Evolutionary conservation across 2,329 filamentous ascomycete species (phyloP).

Genomic region (Talaromyces sp.): DNA sequence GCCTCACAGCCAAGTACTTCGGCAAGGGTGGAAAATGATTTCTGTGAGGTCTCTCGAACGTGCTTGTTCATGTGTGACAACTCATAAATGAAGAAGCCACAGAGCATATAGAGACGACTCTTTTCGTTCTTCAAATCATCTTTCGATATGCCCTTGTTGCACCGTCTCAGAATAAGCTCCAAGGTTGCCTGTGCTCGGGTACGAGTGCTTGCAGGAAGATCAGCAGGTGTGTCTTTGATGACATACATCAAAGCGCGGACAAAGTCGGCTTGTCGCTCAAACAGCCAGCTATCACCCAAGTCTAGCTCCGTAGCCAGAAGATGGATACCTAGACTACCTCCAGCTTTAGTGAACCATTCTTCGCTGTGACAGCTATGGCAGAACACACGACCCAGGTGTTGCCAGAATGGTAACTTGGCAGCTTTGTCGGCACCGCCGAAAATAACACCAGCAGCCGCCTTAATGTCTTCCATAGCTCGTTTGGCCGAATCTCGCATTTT

Average conservation of each 20-base stretch:
- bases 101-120: slow-evolving; percentile 70
- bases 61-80: slow-evolving; percentile 94
- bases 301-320: slow-evolving; percentile 81
- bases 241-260: slow-evolving; percentile 92
- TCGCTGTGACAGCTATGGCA: slow-evolving; percentile 96
- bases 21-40: slow-evolving; percentile 76
- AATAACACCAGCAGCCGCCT: slow-evolving; percentile 72
- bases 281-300: slow-evolving; percentile 79
- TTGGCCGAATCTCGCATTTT: slow-evolving; percentile 81
- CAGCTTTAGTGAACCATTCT: slow-evolving; percentile 98
- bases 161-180: slow-evolving; percentile 72
- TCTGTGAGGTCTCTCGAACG: slow-evolving; percentile 82
- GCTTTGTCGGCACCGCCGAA: slow-evolving; percentile 73
- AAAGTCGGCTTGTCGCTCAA: slow-evolving; percentile 79
- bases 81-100: slow-evolving; percentile 81
- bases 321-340: slow-evolving; percentile 85
- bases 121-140: slow-evolving; percentile 70
- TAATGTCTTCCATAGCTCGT: slow-evolving; percentile 72
- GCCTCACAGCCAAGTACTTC: slow-evolving; percentile 74
- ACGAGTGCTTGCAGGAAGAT: slow-evolving; percentile 86
- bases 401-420: slow-evolving; percentile 79
- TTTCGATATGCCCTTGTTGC: slow-evolving; percentile 75
- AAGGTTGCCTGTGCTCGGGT: slow-evolving; percentile 79
- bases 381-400: slow-evolving; percentile 76
- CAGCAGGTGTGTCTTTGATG: slow-evolving; percentile 95